Base-by-base conservation (phyloP, 2,329 filamentous ascomycete genomes). In the Lojkania enalia region DNA sequence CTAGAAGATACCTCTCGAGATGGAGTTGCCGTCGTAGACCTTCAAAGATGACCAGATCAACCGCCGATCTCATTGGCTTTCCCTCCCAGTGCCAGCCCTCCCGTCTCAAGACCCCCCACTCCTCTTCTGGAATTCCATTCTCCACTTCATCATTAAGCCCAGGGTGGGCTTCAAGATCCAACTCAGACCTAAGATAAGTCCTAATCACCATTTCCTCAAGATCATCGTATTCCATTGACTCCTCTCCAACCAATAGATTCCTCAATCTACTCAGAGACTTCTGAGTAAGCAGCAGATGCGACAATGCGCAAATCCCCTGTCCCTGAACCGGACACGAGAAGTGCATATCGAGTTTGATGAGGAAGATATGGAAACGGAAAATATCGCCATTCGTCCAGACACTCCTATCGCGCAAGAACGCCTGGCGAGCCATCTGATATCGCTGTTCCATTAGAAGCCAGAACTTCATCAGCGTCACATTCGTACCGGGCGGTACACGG, bases 381-480 rank as follows among this genome's bases (percentile, higher is more conserved):
- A 94, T 65, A 58, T 88, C 82, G 3, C 63, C 48, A 44, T 85
- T 72, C 7, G 76, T 71, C 77, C 86, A 86, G 36, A 84, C 73
- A 0, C 58, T 53, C 7, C 42, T 40, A 62, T 81, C 81, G 20
- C 72, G 73, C 4, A 89, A 64, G 4, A 85, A 71, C 1, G 71
- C 72, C 4, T 76, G 67, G 1, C 88, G 81, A 12, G 78, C 71
- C 0, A 52, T 57, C 38, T 77, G 85, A 12, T 81, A 82, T 0
- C 80, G 71, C 3, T 85, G 71, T 58, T 90, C 87, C 74, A 90
- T 82, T 23, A 88, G 60, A 39, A 87, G 77, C 89, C 89, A 94
- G 14, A 89, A 72, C 60, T 87, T 87, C 57, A 60, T 60, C 18
- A 71, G 18, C 71, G 48, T 81, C 76, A 25, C 76, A 75, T 29